These are phyloP conservation scores for Carallia brachiata DNA, from an alignment of 345 rosid genomes.

Conservation along the genomic window DNA sequence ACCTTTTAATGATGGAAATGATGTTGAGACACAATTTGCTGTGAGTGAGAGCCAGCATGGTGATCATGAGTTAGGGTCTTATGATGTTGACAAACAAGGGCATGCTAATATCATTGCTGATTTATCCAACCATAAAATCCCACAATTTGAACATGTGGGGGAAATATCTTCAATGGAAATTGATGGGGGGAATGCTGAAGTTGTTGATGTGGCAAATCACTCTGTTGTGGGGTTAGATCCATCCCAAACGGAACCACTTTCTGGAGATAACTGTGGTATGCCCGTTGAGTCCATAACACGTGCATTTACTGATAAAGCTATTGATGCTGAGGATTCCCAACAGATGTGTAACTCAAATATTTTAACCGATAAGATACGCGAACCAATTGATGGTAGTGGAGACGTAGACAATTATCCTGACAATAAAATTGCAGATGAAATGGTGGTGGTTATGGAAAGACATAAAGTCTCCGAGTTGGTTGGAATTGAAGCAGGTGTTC, in stretches of 20 bases:
- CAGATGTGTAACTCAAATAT: conserved; percentile 28
- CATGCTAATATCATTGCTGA: conserved; percentile 24
- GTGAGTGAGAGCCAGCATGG: conserved; percentile 30
- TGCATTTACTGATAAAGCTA: conserved; percentile 21
- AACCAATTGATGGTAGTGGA: conserved; percentile 27
- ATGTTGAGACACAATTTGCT: conserved; percentile 28
- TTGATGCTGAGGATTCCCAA: conserved; percentile 22
- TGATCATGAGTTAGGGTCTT: conserved; percentile 15
- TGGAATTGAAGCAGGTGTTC: conserved; percentile 30
- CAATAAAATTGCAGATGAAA: conserved; percentile 21
- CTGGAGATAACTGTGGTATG: conserved; percentile 22
- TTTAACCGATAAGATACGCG: conserved; percentile 12
- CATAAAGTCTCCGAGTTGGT: conserved; percentile 33
- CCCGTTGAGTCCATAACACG: conserved; percentile 10
- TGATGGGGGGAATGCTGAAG: conserved; percentile 35
- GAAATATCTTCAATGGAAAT: conserved; percentile 44
- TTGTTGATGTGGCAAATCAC: conserved; percentile 42
- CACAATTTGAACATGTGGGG: conserved; percentile 40
- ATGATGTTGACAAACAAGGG: conserved; percentile 21
- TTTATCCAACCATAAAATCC: conserved; percentile 16
- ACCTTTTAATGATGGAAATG: conserved; percentile 25
- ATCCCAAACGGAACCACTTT: conserved; percentile 1
- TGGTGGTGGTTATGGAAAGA: conserved; percentile 35
- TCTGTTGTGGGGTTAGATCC: conserved; percentile 23
- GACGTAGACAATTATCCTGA: conserved; percentile 1